These are phyloP conservation scores for Talaromyces funiculosus DNA, from an alignment of 2,329 filamentous ascomycete genomes.

Conservation along the genomic window DNA sequence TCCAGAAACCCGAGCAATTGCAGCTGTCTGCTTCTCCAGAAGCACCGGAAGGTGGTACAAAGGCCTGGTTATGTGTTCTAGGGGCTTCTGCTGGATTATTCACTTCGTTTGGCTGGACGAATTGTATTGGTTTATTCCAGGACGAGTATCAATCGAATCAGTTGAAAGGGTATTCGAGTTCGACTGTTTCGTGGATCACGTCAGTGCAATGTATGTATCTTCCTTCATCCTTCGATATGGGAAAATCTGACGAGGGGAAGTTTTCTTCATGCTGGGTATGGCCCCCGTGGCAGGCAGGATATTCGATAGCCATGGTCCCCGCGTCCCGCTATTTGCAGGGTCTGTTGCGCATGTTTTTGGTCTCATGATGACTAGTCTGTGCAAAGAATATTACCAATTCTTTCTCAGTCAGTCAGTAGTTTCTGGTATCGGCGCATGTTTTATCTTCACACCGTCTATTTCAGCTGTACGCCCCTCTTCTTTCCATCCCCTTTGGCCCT, in stretches of 20 bases:
- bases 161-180: conserved; percentile 7
- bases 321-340: conserved; percentile 40
- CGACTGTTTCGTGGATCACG: conserved; percentile 11
- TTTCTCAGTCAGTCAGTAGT: conserved; percentile 49
- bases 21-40: not conserved
- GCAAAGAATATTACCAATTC: conserved; percentile 48
- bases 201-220: conserved; percentile 4
- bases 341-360: conserved; percentile 45
- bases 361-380: conserved; percentile 50
- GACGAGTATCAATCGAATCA: conserved; percentile 12
- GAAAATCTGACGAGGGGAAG: conserved; percentile 12
- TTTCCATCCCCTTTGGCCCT: conserved; percentile 24
- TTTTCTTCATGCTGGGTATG: conserved; percentile 49
- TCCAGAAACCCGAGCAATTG: not conserved
- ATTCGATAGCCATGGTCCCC: conserved; percentile 49
- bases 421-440: conserved; percentile 49
- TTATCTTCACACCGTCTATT: conserved; percentile 53
- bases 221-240: not conserved
- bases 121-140: conserved; percentile 12
- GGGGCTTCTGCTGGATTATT: conserved; percentile 2
- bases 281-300: conserved; percentile 49
- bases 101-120: conserved; percentile 10
- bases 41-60: not conserved
- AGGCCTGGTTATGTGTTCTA: conserved; percentile 6
- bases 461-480: conserved; percentile 47